Conservation (phyloP, 140 eudicot species). For the Oenanthe javanica region DNA sequence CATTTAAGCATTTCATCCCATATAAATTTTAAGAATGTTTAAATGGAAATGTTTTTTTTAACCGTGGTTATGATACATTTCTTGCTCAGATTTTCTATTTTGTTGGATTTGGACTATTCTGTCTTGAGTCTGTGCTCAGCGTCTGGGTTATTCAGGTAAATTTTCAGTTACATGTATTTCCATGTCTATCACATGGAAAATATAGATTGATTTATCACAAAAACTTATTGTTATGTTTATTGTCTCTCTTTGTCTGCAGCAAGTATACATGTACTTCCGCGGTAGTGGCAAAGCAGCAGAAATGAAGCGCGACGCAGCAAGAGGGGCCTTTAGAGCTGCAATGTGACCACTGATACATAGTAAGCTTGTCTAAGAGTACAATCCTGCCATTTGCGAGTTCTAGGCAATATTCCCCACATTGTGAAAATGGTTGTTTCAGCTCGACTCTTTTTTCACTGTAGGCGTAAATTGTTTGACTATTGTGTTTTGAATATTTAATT, state of each 20-base stretch:
- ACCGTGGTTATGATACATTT: neutral
- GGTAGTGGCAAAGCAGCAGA: slow-evolving; percentile 73
- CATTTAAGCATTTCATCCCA: too few relatives aligned
- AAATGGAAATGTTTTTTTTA: neutral
- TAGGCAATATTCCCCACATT: neutral
- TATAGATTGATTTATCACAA: neutral
- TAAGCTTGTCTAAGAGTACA: neutral
- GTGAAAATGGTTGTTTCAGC: neutral
- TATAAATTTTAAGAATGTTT: neutral
- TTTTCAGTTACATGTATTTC: neutral
- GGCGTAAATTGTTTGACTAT: neutral
- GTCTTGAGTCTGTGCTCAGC: slow-evolving; percentile 77
- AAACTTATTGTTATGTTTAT: neutral
- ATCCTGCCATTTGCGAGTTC: neutral
- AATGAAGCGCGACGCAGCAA: slow-evolving; percentile 49
- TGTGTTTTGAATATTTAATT: neutral
- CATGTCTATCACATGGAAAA: neutral
- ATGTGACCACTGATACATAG: slow-evolving; percentile 3
- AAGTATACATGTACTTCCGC: slow-evolving; percentile 83
- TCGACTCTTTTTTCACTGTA: neutral
- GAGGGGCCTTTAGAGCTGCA: slow-evolving; percentile 44
- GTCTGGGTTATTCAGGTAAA: slow-evolving; percentile 88
- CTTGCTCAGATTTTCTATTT: slow-evolving; percentile 75
- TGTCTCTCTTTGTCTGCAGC: slow-evolving; percentile 35
- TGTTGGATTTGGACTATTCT: slow-evolving; percentile 83